phyloP scores from a whole-genome alignment of 768 basidiomycete species.

The Naematelia encephala region DNA sequence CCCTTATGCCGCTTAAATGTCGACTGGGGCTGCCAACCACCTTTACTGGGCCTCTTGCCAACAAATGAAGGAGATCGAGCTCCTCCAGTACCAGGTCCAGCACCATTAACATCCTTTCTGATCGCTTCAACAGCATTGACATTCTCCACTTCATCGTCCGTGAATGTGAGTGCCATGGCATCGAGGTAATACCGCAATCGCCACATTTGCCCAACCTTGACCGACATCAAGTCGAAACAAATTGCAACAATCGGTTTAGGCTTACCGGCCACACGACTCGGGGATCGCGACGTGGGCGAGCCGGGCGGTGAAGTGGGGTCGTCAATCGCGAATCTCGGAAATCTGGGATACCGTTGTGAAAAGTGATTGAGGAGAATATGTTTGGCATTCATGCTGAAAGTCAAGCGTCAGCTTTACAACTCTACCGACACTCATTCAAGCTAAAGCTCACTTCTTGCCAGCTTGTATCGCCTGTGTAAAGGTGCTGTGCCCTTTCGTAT shows the following conservation, averaged over 20 bases:
- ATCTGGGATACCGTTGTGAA: constrained; percentile 86
- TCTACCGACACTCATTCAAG: too few relatives aligned
- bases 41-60: not conserved
- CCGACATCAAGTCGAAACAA: constrained; percentile 74
- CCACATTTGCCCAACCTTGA: constrained; percentile 77
- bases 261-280: constrained; percentile 23
- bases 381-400: constrained; percentile 71
- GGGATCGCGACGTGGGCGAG: constrained; percentile 16
- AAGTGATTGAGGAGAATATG: constrained; percentile 92
- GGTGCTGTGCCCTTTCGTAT: constrained; percentile 79
- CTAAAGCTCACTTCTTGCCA: constrained; percentile 60
- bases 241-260: constrained; percentile 60
- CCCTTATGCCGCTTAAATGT: too few relatives aligned
- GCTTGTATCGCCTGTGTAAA: constrained; percentile 80
- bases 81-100: not conserved
- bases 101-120: not conserved
- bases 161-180: constrained; percentile 59
- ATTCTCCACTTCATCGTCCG: constrained; percentile 46
- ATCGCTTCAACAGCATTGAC: constrained; percentile 7
- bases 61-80: not conserved
- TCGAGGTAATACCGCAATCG: constrained; percentile 73
- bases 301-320: constrained; percentile 35
- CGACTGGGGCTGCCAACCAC: not conserved
- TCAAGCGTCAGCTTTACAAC: not conserved
- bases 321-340: constrained; percentile 58